Evolutionary conservation across 306 rosid genomes (phyloP).

Genomic region (Prunus mira): DNA sequence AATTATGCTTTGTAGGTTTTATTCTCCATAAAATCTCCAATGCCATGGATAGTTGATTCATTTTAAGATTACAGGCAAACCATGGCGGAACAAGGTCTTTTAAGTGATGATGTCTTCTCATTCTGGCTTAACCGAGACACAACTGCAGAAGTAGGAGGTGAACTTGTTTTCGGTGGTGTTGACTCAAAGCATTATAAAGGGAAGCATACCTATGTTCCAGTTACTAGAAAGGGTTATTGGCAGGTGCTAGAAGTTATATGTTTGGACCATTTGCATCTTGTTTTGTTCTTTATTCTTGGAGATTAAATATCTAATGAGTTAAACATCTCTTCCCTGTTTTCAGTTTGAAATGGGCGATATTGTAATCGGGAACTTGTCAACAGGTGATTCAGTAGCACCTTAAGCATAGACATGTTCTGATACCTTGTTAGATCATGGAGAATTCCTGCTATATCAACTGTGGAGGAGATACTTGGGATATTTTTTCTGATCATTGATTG

Average conservation of each 20-base stretch:
- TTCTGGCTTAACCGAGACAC: conserved; percentile 84
- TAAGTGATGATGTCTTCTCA: conserved; percentile 68
- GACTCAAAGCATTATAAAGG: conserved; percentile 73
- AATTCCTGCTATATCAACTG: conserved; percentile 3
- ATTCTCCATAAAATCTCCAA: not conserved
- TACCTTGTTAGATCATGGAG: conserved; percentile 3
- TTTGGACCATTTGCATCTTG: conserved; percentile 1
- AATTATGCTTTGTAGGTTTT: not conserved
- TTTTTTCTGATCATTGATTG: not conserved
- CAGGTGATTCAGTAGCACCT: conserved; percentile 52
- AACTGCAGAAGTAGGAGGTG: conserved; percentile 57
- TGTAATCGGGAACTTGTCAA: conserved; percentile 58
- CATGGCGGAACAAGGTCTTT: conserved; percentile 64
- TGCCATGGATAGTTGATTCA: conserved; percentile 15
- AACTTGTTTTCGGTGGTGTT: conserved; percentile 72
- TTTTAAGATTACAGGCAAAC: conserved; percentile 55
- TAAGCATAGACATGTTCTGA: not conserved
- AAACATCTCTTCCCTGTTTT: conserved; percentile 12
- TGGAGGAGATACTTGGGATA: not conserved
- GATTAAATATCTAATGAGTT: not conserved
- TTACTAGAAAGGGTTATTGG: conserved; percentile 85
- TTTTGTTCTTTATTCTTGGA: conserved; percentile 4
- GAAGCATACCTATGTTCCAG: conserved; percentile 71
- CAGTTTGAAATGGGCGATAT: conserved; percentile 88
- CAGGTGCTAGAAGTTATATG: conserved; percentile 44